Evolutionary conservation across 257 asterid species (phyloP).

Genomic region (Parsonsia alboflavescens): DNA sequence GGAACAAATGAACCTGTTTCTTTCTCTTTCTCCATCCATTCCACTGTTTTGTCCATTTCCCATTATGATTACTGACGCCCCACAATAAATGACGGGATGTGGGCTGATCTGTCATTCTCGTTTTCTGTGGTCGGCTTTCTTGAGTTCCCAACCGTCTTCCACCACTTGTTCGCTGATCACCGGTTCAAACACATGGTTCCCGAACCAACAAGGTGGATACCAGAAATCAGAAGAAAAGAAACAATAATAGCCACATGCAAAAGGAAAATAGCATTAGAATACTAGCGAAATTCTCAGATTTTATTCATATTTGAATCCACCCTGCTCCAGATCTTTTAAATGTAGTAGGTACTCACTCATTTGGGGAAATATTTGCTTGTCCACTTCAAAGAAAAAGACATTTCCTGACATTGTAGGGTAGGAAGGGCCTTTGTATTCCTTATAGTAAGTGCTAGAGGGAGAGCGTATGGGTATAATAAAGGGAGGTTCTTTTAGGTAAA

Average conservation of each 20-base stretch:
- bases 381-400: no score
- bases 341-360: no score
- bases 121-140: neutral
- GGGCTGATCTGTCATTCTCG: no score
- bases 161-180: neutral
- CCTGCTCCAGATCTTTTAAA: no score
- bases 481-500: constrained; percentile 12
- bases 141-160: neutral
- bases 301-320: no score
- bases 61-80: neutral
- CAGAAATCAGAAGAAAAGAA: no score
- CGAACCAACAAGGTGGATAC: neutral
- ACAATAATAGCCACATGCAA: neutral
- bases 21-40: neutral
- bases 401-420: neutral
- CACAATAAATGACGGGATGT: neutral
- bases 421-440: neutral
- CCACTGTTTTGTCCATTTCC: constrained; percentile 10
- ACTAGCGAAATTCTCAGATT: no score
- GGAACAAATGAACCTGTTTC: neutral
- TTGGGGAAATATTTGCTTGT: no score
- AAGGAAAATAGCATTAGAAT: neutral
- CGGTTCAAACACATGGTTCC: neutral
- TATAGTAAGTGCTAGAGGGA: neutral
- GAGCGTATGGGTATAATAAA: constrained; percentile 15